Evolutionary conservation across 371 early-diverging fungal species (phyloP), one percentile per base, ranked within the genome.

Genomic region (Funneliformis caledonium): DNA sequence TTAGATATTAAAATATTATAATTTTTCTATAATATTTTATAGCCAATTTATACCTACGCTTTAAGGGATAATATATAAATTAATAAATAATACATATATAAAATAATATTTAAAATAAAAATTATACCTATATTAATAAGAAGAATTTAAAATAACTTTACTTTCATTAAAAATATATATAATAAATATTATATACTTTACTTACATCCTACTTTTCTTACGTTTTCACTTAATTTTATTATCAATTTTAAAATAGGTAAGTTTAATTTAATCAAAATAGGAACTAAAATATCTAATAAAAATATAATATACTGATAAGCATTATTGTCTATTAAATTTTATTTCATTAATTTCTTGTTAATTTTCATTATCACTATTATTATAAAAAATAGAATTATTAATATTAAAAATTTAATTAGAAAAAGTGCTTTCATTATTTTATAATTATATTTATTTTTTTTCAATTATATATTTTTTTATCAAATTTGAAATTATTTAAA

Each of bases 251-350:
- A 45, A 48, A 45, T 19, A 45, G 8, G n/a, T 31, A 16, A 2
- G 7, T 12, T 19, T 16, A 5, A 16, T 4, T 16, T 8, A 19
- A 3, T 47, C 22, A 70, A 42, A 48, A 3, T 19, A 7, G 72
- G 48, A 48, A 70, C 26, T 47, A 70, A 14, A 26, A 48, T 70
- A 47, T 14, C n/a, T 70, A 70, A 70, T 22, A 70, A 22, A 37
- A 26, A 10, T 4, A 8, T 50, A 19, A 70, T 37, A 22, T 48
- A 70, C 48, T 11, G n/a, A 10, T 48, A 45, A 11, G 72, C 45
- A 47, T 26, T 22, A 70, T 70, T 48, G 9, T 50, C 72, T 26
- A 48, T 11, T 22, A n/a, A 45, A 47, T n/a, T 45, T 5, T n/a
- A 47, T n/a, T 5, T 37, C 16, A 45, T 10, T 33, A 69, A 12